These are phyloP conservation scores for Takakia lepidozioides DNA, from an alignment of 225 moss, liverwort and hornwort genomes.

Conservation along the genomic window DNA sequence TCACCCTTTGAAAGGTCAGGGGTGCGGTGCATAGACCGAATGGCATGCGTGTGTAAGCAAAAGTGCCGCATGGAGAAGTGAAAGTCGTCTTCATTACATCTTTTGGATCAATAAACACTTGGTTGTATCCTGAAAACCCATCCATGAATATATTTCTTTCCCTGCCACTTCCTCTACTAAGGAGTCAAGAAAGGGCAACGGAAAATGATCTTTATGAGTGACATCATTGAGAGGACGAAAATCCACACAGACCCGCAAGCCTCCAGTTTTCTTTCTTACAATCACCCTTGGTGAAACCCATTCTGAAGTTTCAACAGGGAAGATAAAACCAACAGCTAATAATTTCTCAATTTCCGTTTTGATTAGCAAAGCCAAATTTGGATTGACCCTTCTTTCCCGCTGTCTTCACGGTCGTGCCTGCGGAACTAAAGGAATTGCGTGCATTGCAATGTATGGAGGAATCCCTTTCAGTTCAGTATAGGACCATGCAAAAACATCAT, in stretches of 20 bases:
- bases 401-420: too few species aligned
- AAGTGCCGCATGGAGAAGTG: constrained; percentile 5
- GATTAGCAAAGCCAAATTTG: too few species aligned
- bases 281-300: constrained; percentile 10
- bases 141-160: constrained; percentile 7
- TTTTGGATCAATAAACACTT: background rate
- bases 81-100: constrained; percentile 1
- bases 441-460: too few species aligned
- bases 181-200: background rate
- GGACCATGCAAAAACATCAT: too few species aligned
- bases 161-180: constrained; percentile 5
- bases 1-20: background rate
- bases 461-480: too few species aligned
- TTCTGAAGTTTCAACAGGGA: background rate
- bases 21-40: background rate
- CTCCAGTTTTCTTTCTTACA: constrained; percentile 9
- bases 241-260: constrained; percentile 2
- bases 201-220: constrained; percentile 7
- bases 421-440: too few species aligned
- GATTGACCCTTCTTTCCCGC: too few species aligned
- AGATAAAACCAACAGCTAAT: too few species aligned
- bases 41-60: constrained; percentile 4
- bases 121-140: constrained; percentile 7
- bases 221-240: background rate
- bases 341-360: too few species aligned